These are phyloP conservation scores for Aphanomyces cochlioides DNA, from an alignment of 352 stramenopile species.

Conservation along the genomic window DNA sequence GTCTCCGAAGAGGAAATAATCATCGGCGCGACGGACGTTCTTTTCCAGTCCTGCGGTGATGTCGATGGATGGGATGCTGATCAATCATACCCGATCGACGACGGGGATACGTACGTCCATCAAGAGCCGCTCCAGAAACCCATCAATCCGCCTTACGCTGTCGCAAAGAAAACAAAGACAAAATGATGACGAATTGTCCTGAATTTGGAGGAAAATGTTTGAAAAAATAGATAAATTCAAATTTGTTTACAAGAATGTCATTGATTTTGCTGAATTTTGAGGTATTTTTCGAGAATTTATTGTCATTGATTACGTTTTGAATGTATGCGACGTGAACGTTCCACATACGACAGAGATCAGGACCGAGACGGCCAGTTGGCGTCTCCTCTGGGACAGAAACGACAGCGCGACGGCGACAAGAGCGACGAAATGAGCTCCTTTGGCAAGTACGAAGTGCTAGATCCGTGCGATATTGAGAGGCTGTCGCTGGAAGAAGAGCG, in stretches of 20 bases:
- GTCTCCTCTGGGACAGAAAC: too few relatives aligned
- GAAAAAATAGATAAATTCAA: background rate
- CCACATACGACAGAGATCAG: too few relatives aligned
- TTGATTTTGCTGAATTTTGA: too few relatives aligned
- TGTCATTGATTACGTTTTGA: too few relatives aligned
- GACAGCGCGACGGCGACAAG: too few relatives aligned
- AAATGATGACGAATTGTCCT: conserved; percentile 15
- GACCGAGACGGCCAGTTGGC: too few relatives aligned
- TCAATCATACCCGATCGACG: conserved; percentile 75
- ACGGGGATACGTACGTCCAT: conserved; percentile 51
- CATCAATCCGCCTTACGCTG: conserved; percentile 83
- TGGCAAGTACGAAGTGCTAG: background rate
- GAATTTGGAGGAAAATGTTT: background rate
- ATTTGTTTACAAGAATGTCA: background rate
- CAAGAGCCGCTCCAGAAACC: conserved; percentile 77
- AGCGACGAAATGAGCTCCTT: background rate
- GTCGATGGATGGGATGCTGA: conserved; percentile 79
- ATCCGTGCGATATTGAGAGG: background rate
- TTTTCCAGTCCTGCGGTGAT: conserved; percentile 68
- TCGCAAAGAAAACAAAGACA: conserved; percentile 49
- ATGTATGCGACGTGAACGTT: too few relatives aligned
- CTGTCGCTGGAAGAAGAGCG: conserved; percentile 13
- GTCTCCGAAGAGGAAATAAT: conserved; percentile 40
- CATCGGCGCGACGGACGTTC: conserved; percentile 41
- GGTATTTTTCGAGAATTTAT: too few relatives aligned